Base-by-base conservation (phyloP, 2,329 filamentous ascomycete genomes). In the Fusarium sarcochroum region DNA sequence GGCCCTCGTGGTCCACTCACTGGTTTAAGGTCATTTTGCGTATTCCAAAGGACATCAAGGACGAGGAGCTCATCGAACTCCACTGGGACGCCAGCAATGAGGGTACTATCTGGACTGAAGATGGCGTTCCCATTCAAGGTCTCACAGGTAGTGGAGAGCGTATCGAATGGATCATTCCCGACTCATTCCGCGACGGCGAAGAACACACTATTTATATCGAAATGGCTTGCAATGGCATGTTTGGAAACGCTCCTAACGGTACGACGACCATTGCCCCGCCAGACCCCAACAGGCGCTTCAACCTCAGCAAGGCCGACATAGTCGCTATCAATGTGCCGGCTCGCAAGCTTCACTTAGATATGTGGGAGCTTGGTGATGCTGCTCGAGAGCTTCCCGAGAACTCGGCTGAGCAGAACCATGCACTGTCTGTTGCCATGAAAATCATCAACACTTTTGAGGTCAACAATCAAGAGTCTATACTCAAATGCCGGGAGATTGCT, bases 141-240 rank as follows among this genome's bases (percentile, higher is more conserved):
- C 82, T 99, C 73, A 98, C 94, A 1, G 96, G 96, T 18, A 91
- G 91, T 56, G 93, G 93, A 40, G 96, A 99, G 76, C 88, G 96
- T 54, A 87, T 90, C 17, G 94, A 98, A 80, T 99, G 95, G 94
- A 89, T 97, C 62, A 85, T 99, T 44, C 95, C 96, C 10, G 84
- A 93, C 50, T 84, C 84, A 17, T 97, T 92, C 81, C 88, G 92
- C 65, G 93, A 97, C 78, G 94, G 93, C 53, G 90, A 95, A 77
- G 88, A 94, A 74, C 94, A 98, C 78, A 89, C 86, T 18, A 92
- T 99, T 74, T 99, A 98, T 79, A 91, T 99, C 69, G 96, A 99
- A 82, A 97, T 98, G 93, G 96, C 96, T 20, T 98, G 96, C 82
- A 99, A 99, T 79, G 90, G 91, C 79, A 98, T 98, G 94, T 98